A percentile compares a stretch with the other conserved stretches of the same genome.
Evolutionary conservation across 768 basidiomycete species (phyloP).

Genomic region (Auricularia auricula-judae): DNA sequence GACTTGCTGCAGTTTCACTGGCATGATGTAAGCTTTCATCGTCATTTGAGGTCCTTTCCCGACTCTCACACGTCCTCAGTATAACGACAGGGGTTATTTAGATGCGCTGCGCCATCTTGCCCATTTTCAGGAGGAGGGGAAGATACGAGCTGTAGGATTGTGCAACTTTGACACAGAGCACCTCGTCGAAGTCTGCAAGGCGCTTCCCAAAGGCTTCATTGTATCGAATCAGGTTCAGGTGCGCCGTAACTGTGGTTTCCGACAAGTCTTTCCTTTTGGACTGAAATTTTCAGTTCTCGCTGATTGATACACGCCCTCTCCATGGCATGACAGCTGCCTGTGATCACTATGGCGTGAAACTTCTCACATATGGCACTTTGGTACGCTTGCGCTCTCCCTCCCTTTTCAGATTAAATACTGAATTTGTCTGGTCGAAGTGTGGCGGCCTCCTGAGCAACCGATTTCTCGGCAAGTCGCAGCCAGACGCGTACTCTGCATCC

Average conservation of each 20-base stretch:
- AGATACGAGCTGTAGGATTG: constrained; percentile 57
- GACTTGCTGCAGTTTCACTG: constrained; percentile 80
- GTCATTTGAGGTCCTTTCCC: background rate
- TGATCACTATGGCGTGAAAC: constrained; percentile 55
- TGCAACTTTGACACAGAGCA: constrained; percentile 72
- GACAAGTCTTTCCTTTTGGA: background rate
- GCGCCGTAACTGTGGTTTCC: constrained; percentile 7
- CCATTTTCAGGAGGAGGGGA: constrained; percentile 46
- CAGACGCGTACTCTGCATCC: constrained; percentile 54
- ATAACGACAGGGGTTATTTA: constrained; percentile 37
- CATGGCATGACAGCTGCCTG: constrained; percentile 73
- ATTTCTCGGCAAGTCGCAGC: constrained; percentile 59
- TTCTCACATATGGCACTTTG: constrained; percentile 74
- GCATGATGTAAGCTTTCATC: constrained; percentile 35
- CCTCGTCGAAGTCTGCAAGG: constrained; percentile 72
- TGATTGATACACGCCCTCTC: constrained; percentile 69
- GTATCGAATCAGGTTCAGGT: constrained; percentile 83
- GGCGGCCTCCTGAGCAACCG: constrained; percentile 73
- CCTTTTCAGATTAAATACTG: constrained; percentile 3
- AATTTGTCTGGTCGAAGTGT: constrained; percentile 36
- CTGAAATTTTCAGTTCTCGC: constrained; percentile 46
- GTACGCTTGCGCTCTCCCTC: constrained; percentile 27
- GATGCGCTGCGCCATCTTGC: constrained; percentile 39
- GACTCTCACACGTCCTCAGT: constrained; percentile 9
- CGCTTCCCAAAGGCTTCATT: constrained; percentile 56